Base-by-base conservation (phyloP, 2,329 filamentous ascomycete species). In the Annulohypoxylon truncatum region DNA sequence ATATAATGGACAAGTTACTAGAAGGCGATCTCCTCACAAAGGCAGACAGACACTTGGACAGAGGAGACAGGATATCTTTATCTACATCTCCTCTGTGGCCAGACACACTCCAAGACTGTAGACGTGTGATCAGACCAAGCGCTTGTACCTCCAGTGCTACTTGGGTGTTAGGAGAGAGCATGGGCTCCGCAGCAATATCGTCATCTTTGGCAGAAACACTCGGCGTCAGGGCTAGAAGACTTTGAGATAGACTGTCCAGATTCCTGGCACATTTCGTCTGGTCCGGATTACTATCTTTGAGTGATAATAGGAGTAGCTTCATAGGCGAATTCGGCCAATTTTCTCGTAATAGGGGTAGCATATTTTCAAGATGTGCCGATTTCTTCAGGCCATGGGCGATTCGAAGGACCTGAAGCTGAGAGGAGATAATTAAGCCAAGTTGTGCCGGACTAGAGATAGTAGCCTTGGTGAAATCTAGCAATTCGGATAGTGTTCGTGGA, bases 141-240 rank as follows among this genome's bases (percentile, higher is more conserved):
- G 83, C 79, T 71, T 94, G 91, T 0, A 93, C 76, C 66, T 87
- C 84, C 52, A 94, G 84, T 1, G 87, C 86, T 1, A 81, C 77
- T 20, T 83, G 79, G 0, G 91, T 89, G 1, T 82, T 81, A 2
- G 89, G 82, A 64, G 84, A 87, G 6, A 88, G 76, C 24, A 84
- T 82, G 7, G 82, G 77, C 64, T 90, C 85, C 3, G 78, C 73
- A 0, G 88, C 88, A 1, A 82, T 69, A 2, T 77, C 77, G 72
- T 94, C 92, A 40, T 90, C 87, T 8, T 87, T 84, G 51, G 82
- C 81, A 1, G 90, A 88, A n/a, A 91, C 81, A 71, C 87, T 90
- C 0, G 92, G 91, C 26, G 89, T 86, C 1, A 94, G 78, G 0
- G 88, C 85, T 0, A 94, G 79, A 0, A 94, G 79, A 2, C 83